phyloP scores from a whole-genome alignment of 768 basidiomycete genomes.

The Pleurotus eryngii region DNA sequence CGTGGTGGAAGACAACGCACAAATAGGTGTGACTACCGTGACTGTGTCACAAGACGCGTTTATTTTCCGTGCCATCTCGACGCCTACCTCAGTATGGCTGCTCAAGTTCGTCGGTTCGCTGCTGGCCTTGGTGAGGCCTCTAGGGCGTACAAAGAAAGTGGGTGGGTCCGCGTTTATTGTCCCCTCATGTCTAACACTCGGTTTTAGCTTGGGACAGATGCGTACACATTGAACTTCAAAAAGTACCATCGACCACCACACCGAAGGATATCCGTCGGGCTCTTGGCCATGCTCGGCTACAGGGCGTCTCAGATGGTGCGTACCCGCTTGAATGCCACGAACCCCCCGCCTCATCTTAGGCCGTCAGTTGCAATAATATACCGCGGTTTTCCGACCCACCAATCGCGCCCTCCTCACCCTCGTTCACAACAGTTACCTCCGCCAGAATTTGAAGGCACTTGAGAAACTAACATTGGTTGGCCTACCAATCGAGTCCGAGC shows the following conservation, averaged over 20 bases:
- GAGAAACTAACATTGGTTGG: constrained; percentile 44
- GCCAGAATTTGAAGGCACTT: constrained; percentile 38
- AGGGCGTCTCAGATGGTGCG: constrained; percentile 46
- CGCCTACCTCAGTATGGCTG: not conserved
- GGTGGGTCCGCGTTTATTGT: too few relatives aligned
- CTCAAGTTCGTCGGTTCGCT: constrained; percentile 4
- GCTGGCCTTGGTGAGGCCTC: too few relatives aligned
- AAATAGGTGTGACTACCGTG: not conserved
- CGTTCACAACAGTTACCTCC: constrained; percentile 40
- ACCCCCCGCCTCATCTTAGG: not conserved
- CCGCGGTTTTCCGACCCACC: constrained; percentile 56
- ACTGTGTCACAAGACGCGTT: constrained; percentile 4
- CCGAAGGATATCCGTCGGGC: constrained; percentile 52
- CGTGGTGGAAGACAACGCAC: not conserved
- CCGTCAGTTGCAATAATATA: constrained; percentile 58
- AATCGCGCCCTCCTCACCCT: constrained; percentile 59
- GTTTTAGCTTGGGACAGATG: constrained; percentile 18
- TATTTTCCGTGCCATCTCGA: not conserved
- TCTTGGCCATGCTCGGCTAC: constrained; percentile 35
- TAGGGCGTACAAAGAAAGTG: too few relatives aligned
- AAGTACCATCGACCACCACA: constrained; percentile 50
- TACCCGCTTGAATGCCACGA: not conserved
- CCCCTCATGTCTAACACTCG: too few relatives aligned
- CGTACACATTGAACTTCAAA: constrained; percentile 45
- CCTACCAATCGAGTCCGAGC: constrained; percentile 32